These are phyloP conservation scores for Fraxinus excelsior DNA, from an alignment of 257 asterid species.

Conservation along the genomic window DNA sequence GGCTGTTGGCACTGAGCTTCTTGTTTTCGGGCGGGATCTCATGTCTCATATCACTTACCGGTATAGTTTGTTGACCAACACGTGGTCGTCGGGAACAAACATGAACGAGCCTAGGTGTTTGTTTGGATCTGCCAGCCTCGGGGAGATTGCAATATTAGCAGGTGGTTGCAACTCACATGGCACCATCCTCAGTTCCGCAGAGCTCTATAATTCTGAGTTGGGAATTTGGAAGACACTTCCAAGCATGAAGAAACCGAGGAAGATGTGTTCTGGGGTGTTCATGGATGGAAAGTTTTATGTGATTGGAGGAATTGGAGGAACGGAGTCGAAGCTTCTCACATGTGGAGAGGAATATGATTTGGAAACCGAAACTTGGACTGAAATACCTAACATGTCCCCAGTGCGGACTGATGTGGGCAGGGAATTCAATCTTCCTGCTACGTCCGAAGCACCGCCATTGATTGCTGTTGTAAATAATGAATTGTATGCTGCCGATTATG, in stretches of 20 bases:
- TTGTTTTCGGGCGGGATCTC: slow-evolving; percentile 41
- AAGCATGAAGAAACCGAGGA: slow-evolving; percentile 69
- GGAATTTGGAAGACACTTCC: slow-evolving; percentile 67
- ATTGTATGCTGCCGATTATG: slow-evolving; percentile 76
- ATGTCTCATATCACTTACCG: slow-evolving; percentile 29
- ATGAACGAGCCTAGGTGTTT: slow-evolving; percentile 41
- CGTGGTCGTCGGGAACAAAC: slow-evolving; percentile 37
- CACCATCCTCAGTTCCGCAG: slow-evolving; percentile 57
- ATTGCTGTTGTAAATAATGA: slow-evolving; percentile 81
- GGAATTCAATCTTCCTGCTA: slow-evolving; percentile 45
- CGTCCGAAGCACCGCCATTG: slow-evolving; percentile 78
- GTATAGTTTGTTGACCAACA: slow-evolving; percentile 35
- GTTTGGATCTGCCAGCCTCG: slow-evolving; percentile 78
- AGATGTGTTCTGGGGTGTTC: slow-evolving; percentile 78
- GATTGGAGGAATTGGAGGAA: slow-evolving; percentile 72
- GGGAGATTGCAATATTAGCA: slow-evolving; percentile 75
- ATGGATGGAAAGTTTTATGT: slow-evolving; percentile 80
- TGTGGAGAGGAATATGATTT: slow-evolving; percentile 75
- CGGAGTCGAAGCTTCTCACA: slow-evolving; percentile 47
- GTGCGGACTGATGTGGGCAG: slow-evolving; percentile 33
- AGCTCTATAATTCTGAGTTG: slow-evolving; percentile 61
- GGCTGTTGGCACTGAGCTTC: slow-evolving; percentile 51
- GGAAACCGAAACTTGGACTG: slow-evolving; percentile 56
- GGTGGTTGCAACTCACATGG: slow-evolving; percentile 78
- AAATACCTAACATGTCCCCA: slow-evolving; percentile 73